Percentiles rank a stretch among this genome's conserved stretches.
These are phyloP conservation scores for Fraxinus ornus DNA, from an alignment of 305 asterid genomes.

Conservation along the genomic window DNA sequence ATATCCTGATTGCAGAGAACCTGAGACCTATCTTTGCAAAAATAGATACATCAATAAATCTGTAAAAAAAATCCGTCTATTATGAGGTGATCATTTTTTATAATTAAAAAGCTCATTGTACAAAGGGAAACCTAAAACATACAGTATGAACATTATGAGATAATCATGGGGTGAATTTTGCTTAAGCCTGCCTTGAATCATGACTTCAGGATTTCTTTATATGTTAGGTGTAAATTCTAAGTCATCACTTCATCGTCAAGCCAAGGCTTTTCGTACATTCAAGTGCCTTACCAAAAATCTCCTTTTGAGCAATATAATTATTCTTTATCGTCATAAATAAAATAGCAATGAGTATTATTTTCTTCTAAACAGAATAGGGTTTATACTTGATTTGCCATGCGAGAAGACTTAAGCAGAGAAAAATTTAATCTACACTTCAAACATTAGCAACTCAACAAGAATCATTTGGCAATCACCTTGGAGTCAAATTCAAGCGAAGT, in stretches of 20 bases:
- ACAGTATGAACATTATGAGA: background rate
- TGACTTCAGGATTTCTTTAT: background rate
- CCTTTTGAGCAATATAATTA: background rate
- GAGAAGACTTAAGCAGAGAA: constrained; percentile 2
- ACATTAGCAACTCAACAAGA: constrained; percentile 14
- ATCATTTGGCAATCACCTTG: constrained; percentile 51
- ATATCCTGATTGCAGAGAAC: background rate
- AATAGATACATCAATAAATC: background rate
- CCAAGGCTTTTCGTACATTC: background rate
- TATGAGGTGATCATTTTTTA: background rate
- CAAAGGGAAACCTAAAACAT: background rate
- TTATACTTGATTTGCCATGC: background rate
- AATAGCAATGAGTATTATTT: background rate
- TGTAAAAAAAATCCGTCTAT: background rate
- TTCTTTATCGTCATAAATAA: background rate
- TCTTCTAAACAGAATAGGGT: background rate
- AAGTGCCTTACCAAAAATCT: background rate
- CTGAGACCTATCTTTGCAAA: background rate
- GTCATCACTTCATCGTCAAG: background rate
- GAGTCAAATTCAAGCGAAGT: constrained; percentile 81
- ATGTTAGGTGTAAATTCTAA: background rate
- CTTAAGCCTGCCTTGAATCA: background rate
- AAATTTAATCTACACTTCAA: constrained; percentile 11
- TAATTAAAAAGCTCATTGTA: background rate
- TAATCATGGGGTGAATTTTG: background rate